Conservation (phyloP, 257 asterid genomes). For the Thymus mandschuricus region DNA sequence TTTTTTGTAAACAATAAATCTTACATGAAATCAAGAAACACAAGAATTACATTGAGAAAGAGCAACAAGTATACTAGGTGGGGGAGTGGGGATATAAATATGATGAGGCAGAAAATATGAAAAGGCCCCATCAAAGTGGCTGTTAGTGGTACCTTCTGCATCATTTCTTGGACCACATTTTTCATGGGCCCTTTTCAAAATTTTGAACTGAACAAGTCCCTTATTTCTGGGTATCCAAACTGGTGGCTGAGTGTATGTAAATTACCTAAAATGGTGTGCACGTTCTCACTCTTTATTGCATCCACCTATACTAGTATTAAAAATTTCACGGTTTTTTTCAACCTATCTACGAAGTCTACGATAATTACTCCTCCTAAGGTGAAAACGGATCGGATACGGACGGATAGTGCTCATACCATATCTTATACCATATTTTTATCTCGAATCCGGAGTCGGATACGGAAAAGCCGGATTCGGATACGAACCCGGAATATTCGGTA, state of each 20-base stretch:
- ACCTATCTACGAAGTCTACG: neutral
- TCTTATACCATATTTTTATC: too few relatives aligned
- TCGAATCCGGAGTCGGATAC: too few relatives aligned
- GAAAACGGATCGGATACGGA: too few relatives aligned
- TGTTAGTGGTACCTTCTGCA: neutral
- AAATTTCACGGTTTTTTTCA: constrained; percentile 2
- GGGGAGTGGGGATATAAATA: neutral
- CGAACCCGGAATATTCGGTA: too few relatives aligned
- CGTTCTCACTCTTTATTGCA: neutral
- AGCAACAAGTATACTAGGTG: neutral
- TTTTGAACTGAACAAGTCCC: constrained; percentile 10
- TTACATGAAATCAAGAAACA: neutral
- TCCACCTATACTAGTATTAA: neutral
- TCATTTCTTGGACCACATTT: constrained; percentile 27
- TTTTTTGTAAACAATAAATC: neutral
- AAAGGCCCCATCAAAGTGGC: constrained; percentile 15
- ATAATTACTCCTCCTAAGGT: too few relatives aligned
- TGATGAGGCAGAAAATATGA: constrained; percentile 20
- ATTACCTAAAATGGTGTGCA: constrained; percentile 15
- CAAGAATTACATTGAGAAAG: constrained; percentile 7
- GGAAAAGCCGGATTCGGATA: too few relatives aligned
- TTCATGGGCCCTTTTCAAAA: constrained; percentile 21
- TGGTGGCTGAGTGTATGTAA: constrained; percentile 18
- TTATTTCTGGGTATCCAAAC: neutral
- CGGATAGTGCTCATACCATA: too few relatives aligned